A percentile compares a stretch with the other conserved stretches of the same genome.
Conservation (phyloP, 352 stramenopile species). For the Globisporangium iwayamae region DNA sequence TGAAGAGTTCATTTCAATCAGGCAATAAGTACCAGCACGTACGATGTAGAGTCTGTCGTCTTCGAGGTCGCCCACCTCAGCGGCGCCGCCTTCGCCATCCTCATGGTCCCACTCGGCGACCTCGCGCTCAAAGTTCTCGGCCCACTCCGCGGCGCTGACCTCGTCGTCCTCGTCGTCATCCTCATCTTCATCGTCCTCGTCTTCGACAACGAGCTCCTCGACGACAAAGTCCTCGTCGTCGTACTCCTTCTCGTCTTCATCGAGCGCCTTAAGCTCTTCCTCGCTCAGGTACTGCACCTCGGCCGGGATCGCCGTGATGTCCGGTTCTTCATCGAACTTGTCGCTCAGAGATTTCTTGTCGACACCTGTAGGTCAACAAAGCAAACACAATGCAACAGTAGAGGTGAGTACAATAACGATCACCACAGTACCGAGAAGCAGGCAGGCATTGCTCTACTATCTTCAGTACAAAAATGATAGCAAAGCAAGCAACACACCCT, state of each 20-base stretch:
- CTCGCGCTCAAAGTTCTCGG: slow-evolving; percentile 61
- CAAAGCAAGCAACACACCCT: slow-evolving; percentile 20
- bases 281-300: slow-evolving; percentile 61
- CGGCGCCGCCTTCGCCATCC: slow-evolving; percentile 15
- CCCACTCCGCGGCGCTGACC: slow-evolving; percentile 54
- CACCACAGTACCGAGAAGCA: too few relatives aligned
- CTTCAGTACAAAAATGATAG: background rate
- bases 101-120: slow-evolving; percentile 53
- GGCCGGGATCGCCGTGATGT: slow-evolving; percentile 41
- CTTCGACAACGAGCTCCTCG: slow-evolving; percentile 27
- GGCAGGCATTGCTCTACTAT: background rate
- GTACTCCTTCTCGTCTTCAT: slow-evolving; percentile 19
- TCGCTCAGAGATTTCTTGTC: slow-evolving; percentile 57
- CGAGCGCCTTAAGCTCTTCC: slow-evolving; percentile 33
- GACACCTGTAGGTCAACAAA: background rate
- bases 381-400: background rate
- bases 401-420: background rate
- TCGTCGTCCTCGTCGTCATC: slow-evolving; percentile 36
- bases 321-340: slow-evolving; percentile 54
- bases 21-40: slow-evolving; percentile 10
- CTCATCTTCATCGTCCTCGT: slow-evolving; percentile 27
- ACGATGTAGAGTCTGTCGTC: slow-evolving; percentile 73
- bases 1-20: background rate
- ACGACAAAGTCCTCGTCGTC: slow-evolving; percentile 29
- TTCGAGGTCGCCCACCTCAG: slow-evolving; percentile 25